Percentiles rank a stretch among this genome's conserved stretches.
phyloP scores from a whole-genome alignment of 768 basidiomycete species.

The Collybiopsis luxurians region DNA sequence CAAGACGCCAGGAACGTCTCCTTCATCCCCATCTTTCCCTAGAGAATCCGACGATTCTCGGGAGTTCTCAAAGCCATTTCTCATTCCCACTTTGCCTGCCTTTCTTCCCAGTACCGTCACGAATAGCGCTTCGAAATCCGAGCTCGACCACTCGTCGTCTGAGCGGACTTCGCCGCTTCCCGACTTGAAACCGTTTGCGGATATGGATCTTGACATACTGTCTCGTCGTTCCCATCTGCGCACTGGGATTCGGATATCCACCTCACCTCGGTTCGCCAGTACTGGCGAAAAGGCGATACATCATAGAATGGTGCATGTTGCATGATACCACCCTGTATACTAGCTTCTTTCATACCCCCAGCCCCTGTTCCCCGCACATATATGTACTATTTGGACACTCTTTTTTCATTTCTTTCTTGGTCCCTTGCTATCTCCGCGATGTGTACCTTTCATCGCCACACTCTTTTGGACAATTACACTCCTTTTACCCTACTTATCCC shows the following conservation, averaged over 20 bases:
- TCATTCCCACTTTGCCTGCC: slow-evolving; percentile 63
- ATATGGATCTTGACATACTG: slow-evolving; percentile 22
- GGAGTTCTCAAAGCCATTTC: slow-evolving; percentile 45
- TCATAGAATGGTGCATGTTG: slow-evolving; percentile 7
- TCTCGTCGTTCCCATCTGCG: slow-evolving; percentile 33
- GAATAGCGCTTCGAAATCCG: slow-evolving; percentile 32
- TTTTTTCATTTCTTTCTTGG: background rate
- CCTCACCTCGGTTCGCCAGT: slow-evolving; percentile 33
- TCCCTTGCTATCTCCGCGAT: background rate
- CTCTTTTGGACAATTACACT: background rate
- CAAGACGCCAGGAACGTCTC: slow-evolving; percentile 73
- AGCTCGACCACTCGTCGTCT: slow-evolving; percentile 24
- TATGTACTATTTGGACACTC: background rate
- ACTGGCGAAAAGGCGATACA: slow-evolving; percentile 14
- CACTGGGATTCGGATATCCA: slow-evolving; percentile 44
- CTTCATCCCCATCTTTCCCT: slow-evolving; percentile 63
- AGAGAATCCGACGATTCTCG: slow-evolving; percentile 38
- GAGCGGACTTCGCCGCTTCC: slow-evolving; percentile 16
- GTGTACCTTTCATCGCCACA: background rate
- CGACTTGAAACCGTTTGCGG: slow-evolving; percentile 21
- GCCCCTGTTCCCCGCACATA: too few species aligned
- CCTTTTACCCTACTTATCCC: background rate
- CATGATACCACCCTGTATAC: background rate
- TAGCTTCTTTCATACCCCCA: slow-evolving; percentile 5
- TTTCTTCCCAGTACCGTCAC: slow-evolving; percentile 30